Conservation (phyloP, 2,329 filamentous ascomycete genomes). For the Clonostachys byssicola region DNA sequence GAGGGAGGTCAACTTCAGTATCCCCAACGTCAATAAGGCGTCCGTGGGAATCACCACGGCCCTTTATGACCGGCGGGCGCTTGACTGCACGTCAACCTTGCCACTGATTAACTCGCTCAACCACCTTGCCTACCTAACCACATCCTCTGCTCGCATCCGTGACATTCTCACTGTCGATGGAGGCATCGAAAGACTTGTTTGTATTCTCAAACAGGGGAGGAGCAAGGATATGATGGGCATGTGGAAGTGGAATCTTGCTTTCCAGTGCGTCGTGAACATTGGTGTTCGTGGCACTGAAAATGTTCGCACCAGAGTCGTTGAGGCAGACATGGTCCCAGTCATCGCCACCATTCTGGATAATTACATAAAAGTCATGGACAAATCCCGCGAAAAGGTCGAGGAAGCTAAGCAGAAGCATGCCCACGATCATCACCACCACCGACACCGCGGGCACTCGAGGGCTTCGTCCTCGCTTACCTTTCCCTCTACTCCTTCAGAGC, state of each 20-base stretch:
- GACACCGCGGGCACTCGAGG: constrained; percentile 23
- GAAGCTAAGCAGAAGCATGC: constrained; percentile 71
- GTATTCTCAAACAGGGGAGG: constrained; percentile 94
- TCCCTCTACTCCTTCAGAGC: constrained; percentile 23
- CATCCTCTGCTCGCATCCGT: constrained; percentile 92
- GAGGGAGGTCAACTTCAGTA: constrained; percentile 99
- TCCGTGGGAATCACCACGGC: constrained; percentile 98
- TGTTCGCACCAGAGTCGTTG: constrained; percentile 90
- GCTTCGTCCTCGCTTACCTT: background rate
- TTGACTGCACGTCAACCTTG: constrained; percentile 96
- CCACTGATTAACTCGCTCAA: constrained; percentile 98
- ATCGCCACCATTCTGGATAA: constrained; percentile 98
- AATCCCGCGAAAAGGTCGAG: constrained; percentile 82
- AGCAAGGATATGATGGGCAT: constrained; percentile 99
- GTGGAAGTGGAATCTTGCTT: constrained; percentile 99
- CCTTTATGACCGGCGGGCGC: constrained; percentile 92
- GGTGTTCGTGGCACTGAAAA: constrained; percentile 92
- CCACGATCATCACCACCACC: constrained; percentile 41
- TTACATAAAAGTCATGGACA: constrained; percentile 95
- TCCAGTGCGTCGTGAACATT: constrained; percentile 98
- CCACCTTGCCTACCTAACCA: constrained; percentile 96
- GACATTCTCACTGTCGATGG: constrained; percentile 99
- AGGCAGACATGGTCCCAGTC: constrained; percentile 98
- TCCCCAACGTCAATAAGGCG: constrained; percentile 98
- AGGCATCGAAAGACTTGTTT: constrained; percentile 92